These are phyloP conservation scores for Pestalotiopsis sp. DNA, from an alignment of 2,329 filamentous ascomycete species.

Conservation along the genomic window DNA sequence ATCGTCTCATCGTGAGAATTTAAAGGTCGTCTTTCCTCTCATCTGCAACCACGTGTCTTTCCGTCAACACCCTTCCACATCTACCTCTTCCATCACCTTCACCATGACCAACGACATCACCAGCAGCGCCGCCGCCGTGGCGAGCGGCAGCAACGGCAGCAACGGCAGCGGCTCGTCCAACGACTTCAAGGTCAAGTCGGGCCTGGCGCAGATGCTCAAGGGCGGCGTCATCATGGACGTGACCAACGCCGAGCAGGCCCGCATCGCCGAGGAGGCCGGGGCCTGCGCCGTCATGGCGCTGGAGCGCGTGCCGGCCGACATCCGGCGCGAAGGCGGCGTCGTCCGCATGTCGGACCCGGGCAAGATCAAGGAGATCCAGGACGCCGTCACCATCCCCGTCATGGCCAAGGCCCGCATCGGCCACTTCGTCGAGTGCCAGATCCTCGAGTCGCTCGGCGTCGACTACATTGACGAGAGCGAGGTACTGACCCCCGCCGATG, in stretches of 20 bases:
- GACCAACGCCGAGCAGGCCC: constrained; percentile 88
- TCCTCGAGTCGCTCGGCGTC: constrained; percentile 90
- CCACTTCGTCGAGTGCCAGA: constrained; percentile 98
- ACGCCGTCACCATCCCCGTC: constrained; percentile 92
- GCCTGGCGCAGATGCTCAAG: constrained; percentile 96
- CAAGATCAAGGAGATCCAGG: constrained; percentile 96
- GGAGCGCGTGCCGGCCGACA: constrained; percentile 95
- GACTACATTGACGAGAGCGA: constrained; percentile 99
- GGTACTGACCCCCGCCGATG: constrained; percentile 93
- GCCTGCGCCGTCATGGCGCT: constrained; percentile 98
- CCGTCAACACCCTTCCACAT: neutral
- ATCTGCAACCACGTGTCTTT: neutral
- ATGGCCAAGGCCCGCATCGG: constrained; percentile 99
- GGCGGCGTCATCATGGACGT: constrained; percentile 99
- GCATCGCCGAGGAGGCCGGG: constrained; percentile 96
- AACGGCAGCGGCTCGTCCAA: constrained; percentile 31
- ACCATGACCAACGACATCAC: constrained; percentile 24
- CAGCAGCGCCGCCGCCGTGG: constrained; percentile 17
- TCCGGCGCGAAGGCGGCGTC: constrained; percentile 88
- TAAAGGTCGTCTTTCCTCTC: neutral
- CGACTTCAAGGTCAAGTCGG: constrained; percentile 86
- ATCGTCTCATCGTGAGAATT: no score
- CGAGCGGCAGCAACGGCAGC: constrained; percentile 17
- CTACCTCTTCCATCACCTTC: neutral
- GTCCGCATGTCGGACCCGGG: constrained; percentile 94